phyloP scores from a whole-genome alignment of 768 basidiomycete genomes.

The Boletus vinaceobasis region DNA sequence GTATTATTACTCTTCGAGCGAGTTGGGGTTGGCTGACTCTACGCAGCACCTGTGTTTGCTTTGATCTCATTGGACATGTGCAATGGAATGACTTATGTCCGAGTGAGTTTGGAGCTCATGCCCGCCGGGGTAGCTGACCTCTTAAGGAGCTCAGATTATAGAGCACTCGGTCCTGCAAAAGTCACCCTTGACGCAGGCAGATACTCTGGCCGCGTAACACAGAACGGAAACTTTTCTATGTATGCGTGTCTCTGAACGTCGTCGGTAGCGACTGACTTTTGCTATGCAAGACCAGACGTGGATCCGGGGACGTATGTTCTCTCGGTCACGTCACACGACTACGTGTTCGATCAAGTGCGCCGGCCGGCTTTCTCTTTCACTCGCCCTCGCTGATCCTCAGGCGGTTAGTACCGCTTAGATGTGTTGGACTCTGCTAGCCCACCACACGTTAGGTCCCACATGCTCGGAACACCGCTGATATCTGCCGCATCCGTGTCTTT shows the following conservation, averaged over 20 bases:
- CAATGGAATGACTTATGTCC: slow-evolving; percentile 72
- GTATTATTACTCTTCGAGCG: neutral
- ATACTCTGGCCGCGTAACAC: slow-evolving; percentile 49
- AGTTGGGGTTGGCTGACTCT: slow-evolving; percentile 1
- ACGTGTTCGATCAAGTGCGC: slow-evolving; percentile 66
- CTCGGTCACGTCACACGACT: slow-evolving; percentile 63
- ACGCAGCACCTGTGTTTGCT: slow-evolving; percentile 32
- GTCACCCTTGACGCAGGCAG: slow-evolving; percentile 60
- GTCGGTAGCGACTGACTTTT: slow-evolving; percentile 8
- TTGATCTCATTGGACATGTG: slow-evolving; percentile 60
- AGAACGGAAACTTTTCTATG: slow-evolving; percentile 66
- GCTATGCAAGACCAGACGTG: slow-evolving; percentile 54
- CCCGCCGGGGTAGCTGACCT: slow-evolving; percentile 11
- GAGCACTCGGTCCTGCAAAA: slow-evolving; percentile 51
- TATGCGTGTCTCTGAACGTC: slow-evolving; percentile 31
- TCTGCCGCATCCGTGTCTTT: slow-evolving; percentile 53
- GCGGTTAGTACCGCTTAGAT: slow-evolving; percentile 62
- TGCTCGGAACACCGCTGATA: slow-evolving; percentile 65
- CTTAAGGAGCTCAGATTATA: slow-evolving; percentile 28
- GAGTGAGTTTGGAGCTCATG: slow-evolving; percentile 35
- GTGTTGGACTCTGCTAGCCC: slow-evolving; percentile 43
- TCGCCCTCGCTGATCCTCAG: slow-evolving; percentile 1
- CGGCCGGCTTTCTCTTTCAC: neutral
- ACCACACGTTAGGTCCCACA: slow-evolving; percentile 59
- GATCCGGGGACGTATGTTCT: slow-evolving; percentile 67